A percentile compares a stretch with the other conserved stretches of the same genome.
Evolutionary conservation across 1,284 basidiomycete genomes (phyloP).

Genomic region (Tremellales sp.): DNA sequence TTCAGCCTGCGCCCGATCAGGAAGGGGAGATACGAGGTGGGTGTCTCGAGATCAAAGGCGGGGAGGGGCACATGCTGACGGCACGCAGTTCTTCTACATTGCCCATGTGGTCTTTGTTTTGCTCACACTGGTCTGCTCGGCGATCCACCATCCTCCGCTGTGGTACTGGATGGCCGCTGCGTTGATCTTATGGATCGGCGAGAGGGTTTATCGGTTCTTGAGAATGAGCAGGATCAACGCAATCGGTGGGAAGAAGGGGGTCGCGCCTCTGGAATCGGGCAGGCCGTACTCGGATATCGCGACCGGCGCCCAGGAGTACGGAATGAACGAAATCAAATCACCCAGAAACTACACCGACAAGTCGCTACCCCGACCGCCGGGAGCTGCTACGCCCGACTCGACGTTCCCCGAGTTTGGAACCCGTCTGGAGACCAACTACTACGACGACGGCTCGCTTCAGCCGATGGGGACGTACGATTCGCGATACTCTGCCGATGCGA

Average conservation of each 20-base stretch:
- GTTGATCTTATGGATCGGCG: constrained; percentile 62
- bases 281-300: constrained; percentile 20
- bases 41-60: too few species aligned
- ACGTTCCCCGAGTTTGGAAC: constrained; percentile 15
- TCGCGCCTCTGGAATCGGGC: constrained; percentile 14
- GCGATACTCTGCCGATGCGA: constrained; percentile 1
- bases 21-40: constrained; percentile 63
- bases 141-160: constrained; percentile 66
- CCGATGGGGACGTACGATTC: constrained; percentile 28
- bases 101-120: constrained; percentile 65
- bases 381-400: background rate
- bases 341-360: constrained; percentile 20
- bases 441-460: constrained; percentile 32
- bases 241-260: constrained; percentile 2
- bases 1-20: constrained; percentile 64
- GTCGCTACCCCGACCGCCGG: constrained; percentile 21
- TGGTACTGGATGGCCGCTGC: constrained; percentile 61
- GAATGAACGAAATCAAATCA: constrained; percentile 20
- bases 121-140: constrained; percentile 59
- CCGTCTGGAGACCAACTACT: constrained; percentile 13
- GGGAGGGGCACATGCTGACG: background rate
- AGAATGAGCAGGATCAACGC: constrained; percentile 67
- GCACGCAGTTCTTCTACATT: constrained; percentile 63
- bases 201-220: constrained; percentile 59
- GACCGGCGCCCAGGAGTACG: constrained; percentile 10